Base-by-base conservation (phyloP, 371 early-diverging fungal species). In the Rhizopus delemar region DNA sequence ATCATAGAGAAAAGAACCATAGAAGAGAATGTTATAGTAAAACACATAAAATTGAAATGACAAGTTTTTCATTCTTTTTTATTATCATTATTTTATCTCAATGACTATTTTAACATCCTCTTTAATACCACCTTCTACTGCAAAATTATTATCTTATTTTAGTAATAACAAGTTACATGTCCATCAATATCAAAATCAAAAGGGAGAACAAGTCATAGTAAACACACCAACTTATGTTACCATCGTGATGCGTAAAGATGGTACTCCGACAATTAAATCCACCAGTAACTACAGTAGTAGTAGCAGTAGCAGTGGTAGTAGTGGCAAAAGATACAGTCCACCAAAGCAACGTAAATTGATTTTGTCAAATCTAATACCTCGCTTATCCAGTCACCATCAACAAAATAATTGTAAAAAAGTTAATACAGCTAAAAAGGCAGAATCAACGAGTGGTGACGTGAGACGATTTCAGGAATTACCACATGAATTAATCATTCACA, bases 211-310 rank as follows among this genome's bases (percentile, higher is more conserved):
- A 45, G 39, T 12, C 39, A 45, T 12, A 45, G 16, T 8, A n/a
- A 62, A 61, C 16, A 28, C 49, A 16, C 62, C 66, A 28, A 66
- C 62, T 8, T 62, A 51, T 39, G 60, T 66, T 5, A 58, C 62
- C 3, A 66, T 66, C 22, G 46, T 66, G 5, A 66, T 66, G 62
- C 57, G 55, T 15, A 66, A 66, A 53, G 66, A 66, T 43, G 66
- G 66, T 9, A 66, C 66, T 22, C 62, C 62, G 7, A 66, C 66
- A 9, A 62, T 60, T n/a, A 61, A 62, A 55, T 62, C 46, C 29
- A 15, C 51, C 9, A 66, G 56, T 51, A 46, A 22, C 22, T 22
- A 22, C 22, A 22, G 22, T 22, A 22, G 22, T 22, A 22, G 22
- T 22, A 22, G 22, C 22, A 22, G 22, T 22, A 2, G 22, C 62